Evolutionary conservation across 2,329 filamentous ascomycete genomes (phyloP).

Genomic region (Arthrinium phaeospermum): DNA sequence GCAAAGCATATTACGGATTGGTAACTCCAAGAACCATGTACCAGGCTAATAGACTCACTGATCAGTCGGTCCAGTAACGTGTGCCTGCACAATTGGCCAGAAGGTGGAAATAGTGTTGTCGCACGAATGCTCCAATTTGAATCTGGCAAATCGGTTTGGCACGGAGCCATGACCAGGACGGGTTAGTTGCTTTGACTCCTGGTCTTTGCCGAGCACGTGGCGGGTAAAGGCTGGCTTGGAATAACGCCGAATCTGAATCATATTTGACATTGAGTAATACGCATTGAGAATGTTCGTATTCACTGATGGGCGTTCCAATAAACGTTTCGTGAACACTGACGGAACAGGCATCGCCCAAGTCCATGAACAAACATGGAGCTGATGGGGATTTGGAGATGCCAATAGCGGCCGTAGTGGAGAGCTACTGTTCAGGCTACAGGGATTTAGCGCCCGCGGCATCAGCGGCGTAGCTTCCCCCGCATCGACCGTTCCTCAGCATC

Average conservation of each 20-base stretch:
- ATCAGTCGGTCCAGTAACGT: neutral
- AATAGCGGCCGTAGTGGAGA: slow-evolving; percentile 4
- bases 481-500: neutral
- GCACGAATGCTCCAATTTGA: neutral
- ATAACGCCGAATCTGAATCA: too few relatives aligned
- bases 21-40: neutral
- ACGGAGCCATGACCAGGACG: neutral
- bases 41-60: neutral
- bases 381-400: neutral
- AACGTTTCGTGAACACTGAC: neutral
- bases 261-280: too few relatives aligned
- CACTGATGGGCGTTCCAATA: neutral
- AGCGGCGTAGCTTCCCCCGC: slow-evolving; percentile 10
- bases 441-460: slow-evolving; percentile 9
- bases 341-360: neutral
- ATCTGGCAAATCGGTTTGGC: neutral
- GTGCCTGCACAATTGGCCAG: neutral
- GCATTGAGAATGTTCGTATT: too few relatives aligned
- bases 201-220: too few relatives aligned
- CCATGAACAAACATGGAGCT: too few relatives aligned
- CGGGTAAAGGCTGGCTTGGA: too few relatives aligned
- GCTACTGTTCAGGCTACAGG: neutral
- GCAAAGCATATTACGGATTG: neutral
- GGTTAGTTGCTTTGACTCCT: too few relatives aligned
- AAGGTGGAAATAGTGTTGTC: neutral